Conservation (phyloP, 768 basidiomycete species). For the Phanerochaete carnosa region DNA sequence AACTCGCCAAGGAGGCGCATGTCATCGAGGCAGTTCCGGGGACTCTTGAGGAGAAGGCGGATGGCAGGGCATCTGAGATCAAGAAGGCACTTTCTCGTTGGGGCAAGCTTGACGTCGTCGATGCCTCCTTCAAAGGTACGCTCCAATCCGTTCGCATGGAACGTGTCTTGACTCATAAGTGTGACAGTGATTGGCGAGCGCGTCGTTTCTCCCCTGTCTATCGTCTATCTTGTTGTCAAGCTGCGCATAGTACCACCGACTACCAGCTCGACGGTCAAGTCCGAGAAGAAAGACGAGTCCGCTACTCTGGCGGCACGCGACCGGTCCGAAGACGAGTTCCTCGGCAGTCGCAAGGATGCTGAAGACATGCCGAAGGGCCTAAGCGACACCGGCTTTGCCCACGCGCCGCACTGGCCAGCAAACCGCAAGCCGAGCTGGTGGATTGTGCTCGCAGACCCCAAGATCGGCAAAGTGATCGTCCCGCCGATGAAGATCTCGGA, state of each 20-base stretch:
- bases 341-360: constrained; percentile 55
- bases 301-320: constrained; percentile 47
- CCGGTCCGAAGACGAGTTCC: constrained; percentile 58
- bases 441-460: constrained; percentile 86
- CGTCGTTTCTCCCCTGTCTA: constrained; percentile 80
- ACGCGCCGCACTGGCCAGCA: constrained; percentile 93
- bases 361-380: constrained; percentile 52
- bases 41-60: constrained; percentile 49
- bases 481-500: constrained; percentile 82
- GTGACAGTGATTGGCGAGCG: constrained; percentile 84
- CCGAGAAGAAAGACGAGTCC: constrained; percentile 37
- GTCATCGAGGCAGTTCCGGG: constrained; percentile 42
- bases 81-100: constrained; percentile 65
- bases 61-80: constrained; percentile 48
- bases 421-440: constrained; percentile 91
- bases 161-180: background rate
- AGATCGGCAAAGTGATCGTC: constrained; percentile 79
- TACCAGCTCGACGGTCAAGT: constrained; percentile 24
- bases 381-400: constrained; percentile 58
- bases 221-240: constrained; percentile 85
- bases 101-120: constrained; percentile 75
- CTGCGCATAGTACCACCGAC: constrained; percentile 64
- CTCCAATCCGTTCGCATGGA: background rate
- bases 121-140: constrained; percentile 83
- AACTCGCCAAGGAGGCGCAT: constrained; percentile 36